Percentiles rank a stretch among this genome's conserved stretches.
Evolutionary conservation across 83 land plant genomes (phyloP).

Genomic region (Picea mariana): DNA sequence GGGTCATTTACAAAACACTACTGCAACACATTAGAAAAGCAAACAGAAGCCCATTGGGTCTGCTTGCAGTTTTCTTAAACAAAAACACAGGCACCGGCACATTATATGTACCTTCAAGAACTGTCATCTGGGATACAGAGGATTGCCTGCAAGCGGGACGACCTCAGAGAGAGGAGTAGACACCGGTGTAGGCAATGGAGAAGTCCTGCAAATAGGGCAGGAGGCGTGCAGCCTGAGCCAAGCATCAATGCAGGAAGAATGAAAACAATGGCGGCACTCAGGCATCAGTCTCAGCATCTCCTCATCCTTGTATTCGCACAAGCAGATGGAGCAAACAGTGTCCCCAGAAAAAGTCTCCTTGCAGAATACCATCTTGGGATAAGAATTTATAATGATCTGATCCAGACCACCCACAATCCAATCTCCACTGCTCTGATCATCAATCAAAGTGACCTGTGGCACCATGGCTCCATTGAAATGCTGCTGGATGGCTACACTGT

Average conservation of each 20-base stretch:
- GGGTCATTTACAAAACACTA: background rate
- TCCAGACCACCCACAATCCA: conserved; percentile 42
- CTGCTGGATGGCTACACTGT: background rate
- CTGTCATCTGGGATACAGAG: conserved; percentile 28
- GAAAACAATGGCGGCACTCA: conserved; percentile 73
- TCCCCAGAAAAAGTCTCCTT: conserved; percentile 19
- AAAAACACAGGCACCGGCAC: too few species aligned
- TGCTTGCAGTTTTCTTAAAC: too few species aligned
- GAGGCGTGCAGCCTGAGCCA: conserved; percentile 74
- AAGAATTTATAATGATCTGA: conserved; percentile 59
- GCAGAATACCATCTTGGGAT: conserved; percentile 63
- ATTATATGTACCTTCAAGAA: background rate
- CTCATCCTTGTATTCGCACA: conserved; percentile 62
- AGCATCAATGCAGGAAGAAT: conserved; percentile 60
- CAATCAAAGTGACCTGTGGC: conserved; percentile 58
- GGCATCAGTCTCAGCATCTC: conserved; percentile 85
- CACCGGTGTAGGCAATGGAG: conserved; percentile 75
- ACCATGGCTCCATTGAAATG: conserved; percentile 28
- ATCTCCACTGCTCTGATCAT: conserved; percentile 34
- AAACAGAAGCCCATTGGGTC: background rate
- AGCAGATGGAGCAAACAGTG: conserved; percentile 55
- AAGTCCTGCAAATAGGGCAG: conserved; percentile 77
- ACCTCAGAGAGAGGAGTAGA: conserved; percentile 80
- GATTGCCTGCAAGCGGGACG: conserved; percentile 65
- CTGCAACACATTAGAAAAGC: background rate